Conservation (phyloP, 2,329 filamentous ascomycete species). For the Fusarium nematophilum region DNA sequence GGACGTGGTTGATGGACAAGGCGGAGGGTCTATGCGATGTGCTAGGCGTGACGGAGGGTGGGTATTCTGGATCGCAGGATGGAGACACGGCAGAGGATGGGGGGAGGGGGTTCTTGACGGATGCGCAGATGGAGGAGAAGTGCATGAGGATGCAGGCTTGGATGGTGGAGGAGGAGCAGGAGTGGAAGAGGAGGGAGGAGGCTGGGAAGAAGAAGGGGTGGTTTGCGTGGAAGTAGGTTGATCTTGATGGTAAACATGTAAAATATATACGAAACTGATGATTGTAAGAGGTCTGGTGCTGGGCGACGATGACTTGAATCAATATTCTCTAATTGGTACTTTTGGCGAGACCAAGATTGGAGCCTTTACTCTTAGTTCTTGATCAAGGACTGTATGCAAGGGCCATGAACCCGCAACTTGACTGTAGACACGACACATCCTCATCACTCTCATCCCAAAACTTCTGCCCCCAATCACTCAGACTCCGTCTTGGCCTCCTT, state of each 20-base stretch:
- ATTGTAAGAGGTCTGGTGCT: too few relatives aligned
- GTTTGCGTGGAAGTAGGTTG: slow-evolving; percentile 33
- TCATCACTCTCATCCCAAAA: too few relatives aligned
- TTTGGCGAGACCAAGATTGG: too few relatives aligned
- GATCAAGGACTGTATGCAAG: too few relatives aligned
- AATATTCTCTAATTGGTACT: too few relatives aligned
- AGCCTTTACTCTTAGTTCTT: too few relatives aligned
- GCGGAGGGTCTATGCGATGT: slow-evolving; percentile 53
- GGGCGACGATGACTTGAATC: too few relatives aligned
- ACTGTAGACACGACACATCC: too few relatives aligned
- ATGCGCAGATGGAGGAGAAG: slow-evolving; percentile 51
- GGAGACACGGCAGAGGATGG: slow-evolving; percentile 56
- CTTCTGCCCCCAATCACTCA: too few relatives aligned
- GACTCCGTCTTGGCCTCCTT: slow-evolving; percentile 20
- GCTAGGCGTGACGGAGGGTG: slow-evolving; percentile 50
- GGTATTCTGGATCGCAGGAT: slow-evolving; percentile 51
- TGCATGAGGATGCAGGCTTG: slow-evolving; percentile 48
- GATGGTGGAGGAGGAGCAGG: slow-evolving; percentile 45
- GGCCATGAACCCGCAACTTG: too few relatives aligned
- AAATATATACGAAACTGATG: too few relatives aligned
- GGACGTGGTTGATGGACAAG: slow-evolving; percentile 59
- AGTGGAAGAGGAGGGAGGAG: slow-evolving; percentile 43
- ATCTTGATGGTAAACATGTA: background rate
- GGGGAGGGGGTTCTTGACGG: slow-evolving; percentile 52
- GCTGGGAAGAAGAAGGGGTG: slow-evolving; percentile 38